Percentiles rank a stretch among this genome's conserved stretches.
phyloP scores from a whole-genome alignment of 2,329 filamentous ascomycete species.

The Botrytis hyacinthi region DNA sequence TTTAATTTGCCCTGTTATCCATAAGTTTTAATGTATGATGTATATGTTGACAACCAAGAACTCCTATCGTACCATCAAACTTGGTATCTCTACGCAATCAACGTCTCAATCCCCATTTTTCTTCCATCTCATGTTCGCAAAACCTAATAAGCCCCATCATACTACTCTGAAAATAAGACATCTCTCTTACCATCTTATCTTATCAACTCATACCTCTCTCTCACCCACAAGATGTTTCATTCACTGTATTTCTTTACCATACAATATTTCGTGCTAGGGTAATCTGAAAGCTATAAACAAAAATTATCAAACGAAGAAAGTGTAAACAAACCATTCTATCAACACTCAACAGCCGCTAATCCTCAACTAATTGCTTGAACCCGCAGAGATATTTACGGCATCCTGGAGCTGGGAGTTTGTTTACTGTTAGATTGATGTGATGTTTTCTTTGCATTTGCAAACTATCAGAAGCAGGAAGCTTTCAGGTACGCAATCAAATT shows the following conservation, averaged over 20 bases:
- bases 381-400: too few relatives aligned
- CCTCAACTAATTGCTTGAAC: neutral
- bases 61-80: neutral
- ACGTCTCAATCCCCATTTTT: neutral
- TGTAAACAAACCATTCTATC: neutral
- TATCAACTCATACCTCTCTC: neutral
- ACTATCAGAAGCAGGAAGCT: neutral
- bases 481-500: neutral
- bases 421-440: too few relatives aligned
- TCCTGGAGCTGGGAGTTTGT: too few relatives aligned
- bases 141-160: neutral
- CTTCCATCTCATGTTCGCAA: neutral
- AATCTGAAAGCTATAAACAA: neutral
- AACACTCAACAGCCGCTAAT: neutral
- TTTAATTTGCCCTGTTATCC: neutral
- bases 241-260: neutral
- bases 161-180: neutral
- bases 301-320: neutral
- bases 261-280: neutral
- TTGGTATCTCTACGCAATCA: neutral
- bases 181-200: neutral
- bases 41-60: neutral
- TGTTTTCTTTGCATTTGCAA: neutral
- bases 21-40: neutral
- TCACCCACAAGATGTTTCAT: neutral